phyloP scores from a whole-genome alignment of 2,329 filamentous ascomycete genomes.

The Fusarium sp. region DNA sequence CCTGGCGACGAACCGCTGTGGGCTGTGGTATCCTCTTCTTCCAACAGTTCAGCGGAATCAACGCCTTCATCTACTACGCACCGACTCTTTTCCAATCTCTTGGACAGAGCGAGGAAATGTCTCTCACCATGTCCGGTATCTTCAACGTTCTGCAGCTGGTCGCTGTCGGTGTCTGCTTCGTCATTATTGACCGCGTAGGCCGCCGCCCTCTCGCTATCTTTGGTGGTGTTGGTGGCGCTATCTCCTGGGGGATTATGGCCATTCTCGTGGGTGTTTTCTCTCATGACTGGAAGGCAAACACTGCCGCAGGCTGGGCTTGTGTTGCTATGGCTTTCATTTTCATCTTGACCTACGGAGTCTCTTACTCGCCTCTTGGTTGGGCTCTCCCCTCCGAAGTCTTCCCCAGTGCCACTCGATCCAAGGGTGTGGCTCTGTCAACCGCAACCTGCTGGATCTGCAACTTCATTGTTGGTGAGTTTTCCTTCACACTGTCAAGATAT shows the following conservation, averaged over 20 bases:
- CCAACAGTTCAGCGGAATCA: slow-evolving; percentile 69
- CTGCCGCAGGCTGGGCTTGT: not conserved
- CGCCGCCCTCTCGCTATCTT: slow-evolving; percentile 57
- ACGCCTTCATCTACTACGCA: slow-evolving; percentile 56
- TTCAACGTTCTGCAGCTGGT: slow-evolving; percentile 62
- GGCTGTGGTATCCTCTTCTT: slow-evolving; percentile 58
- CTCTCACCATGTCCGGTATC: slow-evolving; percentile 59
- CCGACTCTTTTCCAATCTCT: slow-evolving; percentile 60
- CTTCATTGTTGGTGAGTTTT: slow-evolving; percentile 3
- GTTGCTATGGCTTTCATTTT: slow-evolving; percentile 1
- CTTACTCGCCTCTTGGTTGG: slow-evolving; percentile 1
- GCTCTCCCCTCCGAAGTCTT: slow-evolving; percentile 1
- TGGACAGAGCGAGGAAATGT: slow-evolving; percentile 55
- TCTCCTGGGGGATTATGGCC: slow-evolving; percentile 67
- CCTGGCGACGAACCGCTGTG: slow-evolving; percentile 68
- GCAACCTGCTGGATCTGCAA: not conserved
- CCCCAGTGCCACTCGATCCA: not conserved
- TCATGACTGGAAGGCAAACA: not conserved
- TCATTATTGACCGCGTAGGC: slow-evolving; percentile 32
- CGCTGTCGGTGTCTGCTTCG: slow-evolving; percentile 53
- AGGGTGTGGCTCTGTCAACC: slow-evolving; percentile 1
- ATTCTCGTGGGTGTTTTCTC: slow-evolving; percentile 59
- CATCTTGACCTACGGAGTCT: slow-evolving; percentile 2
- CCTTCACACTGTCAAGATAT: no score
- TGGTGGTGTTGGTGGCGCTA: slow-evolving; percentile 54